These are phyloP conservation scores for Cytospora mali DNA, from an alignment of 2,329 filamentous ascomycete species.

Conservation along the genomic window DNA sequence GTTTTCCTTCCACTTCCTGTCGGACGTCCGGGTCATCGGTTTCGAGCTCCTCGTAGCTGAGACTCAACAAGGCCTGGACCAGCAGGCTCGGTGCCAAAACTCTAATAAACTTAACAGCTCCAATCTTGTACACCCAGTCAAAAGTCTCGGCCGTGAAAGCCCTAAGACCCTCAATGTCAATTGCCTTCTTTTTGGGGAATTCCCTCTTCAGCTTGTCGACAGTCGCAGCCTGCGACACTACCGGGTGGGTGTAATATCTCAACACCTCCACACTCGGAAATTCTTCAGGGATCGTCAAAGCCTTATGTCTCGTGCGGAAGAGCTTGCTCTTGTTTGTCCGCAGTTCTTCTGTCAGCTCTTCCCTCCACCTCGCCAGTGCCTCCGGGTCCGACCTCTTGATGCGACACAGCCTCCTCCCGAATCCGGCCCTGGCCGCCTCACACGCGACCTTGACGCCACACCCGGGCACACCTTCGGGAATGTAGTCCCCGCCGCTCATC, in stretches of 20 bases:
- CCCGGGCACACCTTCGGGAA: conserved; percentile 82
- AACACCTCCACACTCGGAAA: conserved; percentile 83
- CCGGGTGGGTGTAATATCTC: conserved; percentile 84
- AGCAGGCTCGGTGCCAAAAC: conserved; percentile 78
- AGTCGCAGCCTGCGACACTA: conserved; percentile 67
- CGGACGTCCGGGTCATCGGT: conserved; percentile 38
- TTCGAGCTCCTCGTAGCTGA: neutral
- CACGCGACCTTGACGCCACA: conserved; percentile 88
- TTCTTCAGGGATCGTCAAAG: conserved; percentile 72
- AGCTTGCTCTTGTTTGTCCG: conserved; percentile 79
- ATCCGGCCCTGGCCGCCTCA: conserved; percentile 86
- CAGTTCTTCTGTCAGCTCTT: conserved; percentile 73
- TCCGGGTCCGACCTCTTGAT: conserved; percentile 61
- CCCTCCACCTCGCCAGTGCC: conserved; percentile 70
- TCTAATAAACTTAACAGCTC: conserved; percentile 82
- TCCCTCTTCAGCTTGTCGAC: conserved; percentile 56
- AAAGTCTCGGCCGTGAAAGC: conserved; percentile 79
- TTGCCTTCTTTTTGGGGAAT: conserved; percentile 62
- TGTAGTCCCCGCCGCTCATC: conserved; percentile 94
- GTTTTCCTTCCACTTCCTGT: conserved; percentile 47
- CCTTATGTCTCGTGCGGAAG: conserved; percentile 76
- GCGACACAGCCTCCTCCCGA: conserved; percentile 73
- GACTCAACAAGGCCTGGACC: conserved; percentile 56
- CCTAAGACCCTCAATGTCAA: conserved; percentile 70
- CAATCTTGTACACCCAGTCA: conserved; percentile 78